Percentiles rank a stretch among this genome's conserved stretches.
Evolutionary conservation across 805 yeast species (phyloP).

Genomic region (Komagataella pseudopastoris): DNA sequence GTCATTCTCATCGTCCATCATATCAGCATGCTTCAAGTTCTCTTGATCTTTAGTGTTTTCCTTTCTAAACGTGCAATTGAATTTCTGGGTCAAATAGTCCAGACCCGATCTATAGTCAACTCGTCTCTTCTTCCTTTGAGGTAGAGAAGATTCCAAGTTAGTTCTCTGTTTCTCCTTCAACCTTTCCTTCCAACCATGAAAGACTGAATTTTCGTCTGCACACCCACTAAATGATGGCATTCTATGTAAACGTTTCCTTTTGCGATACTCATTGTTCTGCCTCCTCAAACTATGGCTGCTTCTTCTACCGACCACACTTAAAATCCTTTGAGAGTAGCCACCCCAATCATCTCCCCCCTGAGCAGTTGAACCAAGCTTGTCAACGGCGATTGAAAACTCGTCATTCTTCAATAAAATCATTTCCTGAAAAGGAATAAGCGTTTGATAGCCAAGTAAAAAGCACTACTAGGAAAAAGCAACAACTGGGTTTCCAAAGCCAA

Average conservation of each 20-base stretch:
- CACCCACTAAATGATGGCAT: neutral
- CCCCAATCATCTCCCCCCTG: neutral
- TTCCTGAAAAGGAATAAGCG: neutral
- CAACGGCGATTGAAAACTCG: neutral
- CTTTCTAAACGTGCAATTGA: neutral
- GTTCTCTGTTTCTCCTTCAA: neutral
- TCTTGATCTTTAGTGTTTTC: neutral
- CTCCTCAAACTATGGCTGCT: neutral
- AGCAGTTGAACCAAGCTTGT: neutral
- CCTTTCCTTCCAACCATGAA: neutral
- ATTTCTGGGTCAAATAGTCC: neutral
- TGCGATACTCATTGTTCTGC: neutral
- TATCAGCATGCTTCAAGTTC: neutral
- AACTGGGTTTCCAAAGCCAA: neutral
- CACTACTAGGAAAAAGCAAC: neutral
- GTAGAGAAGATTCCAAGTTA: neutral
- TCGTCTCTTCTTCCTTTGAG: neutral
- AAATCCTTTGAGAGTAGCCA: neutral
- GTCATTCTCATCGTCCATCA: neutral
- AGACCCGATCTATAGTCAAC: neutral
- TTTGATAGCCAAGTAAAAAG: neutral
- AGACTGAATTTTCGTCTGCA: neutral
- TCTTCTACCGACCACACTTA: neutral
- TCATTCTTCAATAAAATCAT: neutral
- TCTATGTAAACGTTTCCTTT: neutral